Percentiles rank a stretch among this genome's conserved stretches.
Evolutionary conservation across 331 rosid genomes (phyloP).

Genomic region (Acacia concinna): DNA sequence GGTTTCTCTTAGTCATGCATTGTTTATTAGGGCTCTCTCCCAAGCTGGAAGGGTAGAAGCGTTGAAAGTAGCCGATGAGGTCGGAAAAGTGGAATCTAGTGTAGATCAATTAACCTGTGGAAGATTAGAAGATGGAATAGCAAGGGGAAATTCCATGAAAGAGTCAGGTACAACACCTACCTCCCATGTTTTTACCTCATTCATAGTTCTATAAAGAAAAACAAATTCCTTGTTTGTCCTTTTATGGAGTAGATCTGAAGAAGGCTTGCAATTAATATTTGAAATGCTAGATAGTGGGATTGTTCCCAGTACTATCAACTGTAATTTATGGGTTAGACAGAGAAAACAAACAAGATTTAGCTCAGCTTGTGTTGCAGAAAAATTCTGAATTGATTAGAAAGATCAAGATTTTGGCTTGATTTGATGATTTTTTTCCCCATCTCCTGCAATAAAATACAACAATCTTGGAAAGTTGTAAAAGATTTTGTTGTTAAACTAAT

Average conservation of each 20-base stretch:
- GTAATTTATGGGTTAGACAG: slow-evolving; percentile 72
- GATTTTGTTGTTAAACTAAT: too few species aligned
- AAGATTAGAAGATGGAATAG: slow-evolving; percentile 63
- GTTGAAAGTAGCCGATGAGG: slow-evolving; percentile 45
- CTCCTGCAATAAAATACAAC: too few species aligned
- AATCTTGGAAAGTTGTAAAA: too few species aligned
- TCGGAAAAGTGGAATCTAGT: slow-evolving; percentile 42
- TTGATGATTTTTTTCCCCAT: too few species aligned
- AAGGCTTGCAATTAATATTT: slow-evolving; percentile 59
- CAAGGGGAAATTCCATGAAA: slow-evolving; percentile 67
- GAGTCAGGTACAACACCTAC: slow-evolving; percentile 57
- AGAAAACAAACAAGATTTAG: slow-evolving; percentile 77
- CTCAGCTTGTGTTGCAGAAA: slow-evolving; percentile 57
- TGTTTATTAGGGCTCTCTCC: slow-evolving; percentile 74
- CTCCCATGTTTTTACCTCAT: slow-evolving; percentile 77
- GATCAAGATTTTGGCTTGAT: slow-evolving; percentile 41
- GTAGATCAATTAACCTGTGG: slow-evolving; percentile 67
- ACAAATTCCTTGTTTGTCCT: slow-evolving; percentile 62
- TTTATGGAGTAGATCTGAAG: slow-evolving; percentile 81
- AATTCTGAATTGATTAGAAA: slow-evolving; percentile 55
- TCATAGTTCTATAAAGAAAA: slow-evolving; percentile 76
- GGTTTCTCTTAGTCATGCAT: slow-evolving; percentile 52
- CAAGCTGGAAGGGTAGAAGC: slow-evolving; percentile 74
- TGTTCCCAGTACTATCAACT: slow-evolving; percentile 79
- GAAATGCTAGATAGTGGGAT: slow-evolving; percentile 69